Base-by-base conservation (phyloP, 163 green algal species). In the Dunaliella salina region DNA sequence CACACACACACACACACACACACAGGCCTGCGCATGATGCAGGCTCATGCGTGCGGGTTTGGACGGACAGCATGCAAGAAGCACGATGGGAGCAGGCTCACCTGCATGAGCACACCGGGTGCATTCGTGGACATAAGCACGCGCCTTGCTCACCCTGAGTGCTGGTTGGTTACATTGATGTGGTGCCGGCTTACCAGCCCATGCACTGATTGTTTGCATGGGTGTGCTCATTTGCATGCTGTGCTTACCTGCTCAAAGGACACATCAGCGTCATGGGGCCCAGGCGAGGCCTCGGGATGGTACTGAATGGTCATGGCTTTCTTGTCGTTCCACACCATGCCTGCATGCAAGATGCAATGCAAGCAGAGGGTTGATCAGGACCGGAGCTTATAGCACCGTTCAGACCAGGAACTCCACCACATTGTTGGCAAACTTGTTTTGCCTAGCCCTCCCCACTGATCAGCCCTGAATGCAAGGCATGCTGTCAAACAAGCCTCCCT, bases 221-320 rank as follows among this genome's bases (percentile, higher is more conserved):
- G 17, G 69, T 15, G 33, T 8, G 5, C 80, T 33, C 33, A 83
- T 33, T 69, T 33, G n/a, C 30, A 30, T 8, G 13, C 24, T 40
- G 11, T 12, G 12, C 80, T 91, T 88, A 96, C 97, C 89, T 97
- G 91, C 87, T 96, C 91, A 82, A 98, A 98, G 94, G 94, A 97
- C 69, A 98, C 90, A 90, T 99, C 97, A 18, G 96, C 93, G 89
- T 99, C 97, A 90, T 99, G 97, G 15, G 97, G 97, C 0, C 97
- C 97, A 0, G 97, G 97, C 0, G 94, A 98, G 13, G 97, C 96
- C 93, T 99, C 97, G 0, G 97, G 97, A 90, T 99, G 97, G 92
- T 99, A 99, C 94, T 99, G 96, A 89, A 99, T 98, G 85, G 94
- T 98, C 94, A 99, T 97, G 17, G 94, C 95, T 89, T 94, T 93